Evolutionary conservation across 2,329 filamentous ascomycete species (phyloP).

Genomic region (Ceratocystis eucalypticola): DNA sequence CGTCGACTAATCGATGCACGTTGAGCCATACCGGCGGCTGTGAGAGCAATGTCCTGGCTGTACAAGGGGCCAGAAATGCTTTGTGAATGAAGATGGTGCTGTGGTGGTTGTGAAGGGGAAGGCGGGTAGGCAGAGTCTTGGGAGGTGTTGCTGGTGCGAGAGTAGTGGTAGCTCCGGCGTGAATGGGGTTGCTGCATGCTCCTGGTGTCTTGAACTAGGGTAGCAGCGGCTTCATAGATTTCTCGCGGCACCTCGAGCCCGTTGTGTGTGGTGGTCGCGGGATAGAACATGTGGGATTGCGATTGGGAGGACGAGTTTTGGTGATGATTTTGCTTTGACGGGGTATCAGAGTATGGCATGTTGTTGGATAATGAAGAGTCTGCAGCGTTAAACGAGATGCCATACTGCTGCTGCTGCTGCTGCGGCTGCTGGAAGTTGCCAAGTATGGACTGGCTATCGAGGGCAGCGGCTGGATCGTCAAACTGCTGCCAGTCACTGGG

Average conservation of each 20-base stretch:
- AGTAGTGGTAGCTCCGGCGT: conserved; percentile 26
- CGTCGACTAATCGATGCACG: conserved; percentile 2
- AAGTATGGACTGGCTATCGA: conserved; percentile 21
- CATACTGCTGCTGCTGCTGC: not conserved
- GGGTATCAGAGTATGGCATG: not conserved
- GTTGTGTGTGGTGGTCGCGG: conserved; percentile 5
- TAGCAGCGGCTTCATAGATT: conserved; percentile 17
- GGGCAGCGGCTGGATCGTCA: conserved; percentile 23
- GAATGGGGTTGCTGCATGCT: conserved; percentile 31
- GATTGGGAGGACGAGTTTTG: conserved; percentile 6
- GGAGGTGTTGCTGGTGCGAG: conserved; percentile 15
- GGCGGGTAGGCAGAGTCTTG: not conserved
- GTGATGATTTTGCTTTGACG: not conserved
- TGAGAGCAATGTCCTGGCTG: not conserved
- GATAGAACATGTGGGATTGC: not conserved
- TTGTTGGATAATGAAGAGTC: conserved; percentile 19
- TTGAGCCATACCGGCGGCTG: not conserved
- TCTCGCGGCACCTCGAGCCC: conserved; percentile 14
- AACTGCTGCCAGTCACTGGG: conserved; percentile 41
- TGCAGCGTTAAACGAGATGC: conserved; percentile 20
- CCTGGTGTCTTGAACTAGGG: conserved; percentile 19
- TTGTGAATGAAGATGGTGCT: not conserved
- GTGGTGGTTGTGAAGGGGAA: not conserved
- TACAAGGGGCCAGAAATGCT: conserved; percentile 5
- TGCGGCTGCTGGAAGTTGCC: not conserved